A percentile compares a stretch with the other conserved stretches of the same genome.
Evolutionary conservation across 768 basidiomycete genomes (phyloP).

Genomic region (Tylopilus balloui): DNA sequence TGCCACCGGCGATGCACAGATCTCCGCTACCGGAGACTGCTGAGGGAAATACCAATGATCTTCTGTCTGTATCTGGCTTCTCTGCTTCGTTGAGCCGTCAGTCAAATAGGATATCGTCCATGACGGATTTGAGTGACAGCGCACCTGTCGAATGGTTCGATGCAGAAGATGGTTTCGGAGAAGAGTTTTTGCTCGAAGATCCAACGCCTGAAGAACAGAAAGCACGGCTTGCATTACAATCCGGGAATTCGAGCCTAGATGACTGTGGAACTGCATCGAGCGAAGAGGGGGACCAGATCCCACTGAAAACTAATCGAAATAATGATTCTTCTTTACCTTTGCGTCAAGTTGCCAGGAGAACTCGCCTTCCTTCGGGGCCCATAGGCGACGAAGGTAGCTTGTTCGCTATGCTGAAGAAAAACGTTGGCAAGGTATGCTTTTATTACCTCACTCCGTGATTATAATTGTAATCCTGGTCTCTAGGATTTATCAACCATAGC

Average conservation of each 20-base stretch:
- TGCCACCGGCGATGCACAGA: constrained; percentile 20
- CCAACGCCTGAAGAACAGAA: constrained; percentile 37
- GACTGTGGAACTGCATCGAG: constrained; percentile 43
- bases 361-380: constrained; percentile 53
- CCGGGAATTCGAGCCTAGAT: constrained; percentile 39
- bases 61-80: constrained; percentile 21
- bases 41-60: constrained; percentile 43
- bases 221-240: constrained; percentile 37
- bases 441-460: not conserved
- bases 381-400: constrained; percentile 77
- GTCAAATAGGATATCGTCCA: constrained; percentile 43
- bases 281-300: constrained; percentile 38
- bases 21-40: constrained; percentile 41
- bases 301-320: not conserved
- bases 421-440: constrained; percentile 70
- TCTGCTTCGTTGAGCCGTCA: constrained; percentile 30
- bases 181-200: constrained; percentile 61
- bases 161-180: constrained; percentile 47
- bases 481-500: constrained; percentile 80
- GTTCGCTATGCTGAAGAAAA: constrained; percentile 80
- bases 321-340: constrained; percentile 6
- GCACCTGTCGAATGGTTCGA: constrained; percentile 68
- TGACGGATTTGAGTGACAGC: constrained; percentile 48
- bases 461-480: not conserved
- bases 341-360: constrained; percentile 44